Percentiles rank a stretch among this genome's conserved stretches.
phyloP scores from a whole-genome alignment of 805 yeast species.

The Candida ulmi region DNA sequence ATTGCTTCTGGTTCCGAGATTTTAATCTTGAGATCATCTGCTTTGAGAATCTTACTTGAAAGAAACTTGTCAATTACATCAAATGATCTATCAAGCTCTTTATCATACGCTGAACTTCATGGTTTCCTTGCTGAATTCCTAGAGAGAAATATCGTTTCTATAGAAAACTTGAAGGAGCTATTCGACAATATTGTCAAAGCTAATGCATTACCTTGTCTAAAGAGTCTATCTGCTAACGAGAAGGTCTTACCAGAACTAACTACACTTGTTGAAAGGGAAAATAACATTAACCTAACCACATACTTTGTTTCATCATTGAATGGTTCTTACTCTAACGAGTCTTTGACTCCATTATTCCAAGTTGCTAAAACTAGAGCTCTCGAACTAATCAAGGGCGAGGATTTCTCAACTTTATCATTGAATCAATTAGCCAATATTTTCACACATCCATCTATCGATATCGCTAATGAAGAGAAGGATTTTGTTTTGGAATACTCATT shows the following conservation, averaged over 20 bases:
- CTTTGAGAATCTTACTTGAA: slow-evolving; percentile 9
- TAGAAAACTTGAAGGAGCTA: slow-evolving; percentile 7
- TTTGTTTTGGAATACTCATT: slow-evolving; percentile 24
- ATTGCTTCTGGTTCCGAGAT: slow-evolving; percentile 1
- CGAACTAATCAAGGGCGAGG: slow-evolving; percentile 17
- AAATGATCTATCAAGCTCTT: background rate
- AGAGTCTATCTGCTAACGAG: slow-evolving; percentile 7
- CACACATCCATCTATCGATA: slow-evolving; percentile 5
- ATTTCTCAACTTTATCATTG: slow-evolving; percentile 28
- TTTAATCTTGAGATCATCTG: slow-evolving; percentile 7
- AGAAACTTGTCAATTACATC: slow-evolving; percentile 14
- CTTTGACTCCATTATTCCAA: background rate
- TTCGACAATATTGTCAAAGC: slow-evolving; percentile 5
- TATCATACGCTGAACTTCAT: background rate
- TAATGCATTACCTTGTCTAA: slow-evolving; percentile 13
- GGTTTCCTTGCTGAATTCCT: slow-evolving; percentile 9
- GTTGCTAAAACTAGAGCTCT: slow-evolving; percentile 9
- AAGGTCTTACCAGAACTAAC: slow-evolving; percentile 5
- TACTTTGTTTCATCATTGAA: slow-evolving; percentile 11
- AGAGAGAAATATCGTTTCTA: slow-evolving; percentile 10
- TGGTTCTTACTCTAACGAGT: background rate
- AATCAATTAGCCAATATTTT: slow-evolving; percentile 24
- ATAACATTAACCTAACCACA: slow-evolving; percentile 7
- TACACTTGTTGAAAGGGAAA: slow-evolving; percentile 2
- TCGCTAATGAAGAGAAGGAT: slow-evolving; percentile 19